Evolutionary conservation across 169 alveolate genomes (phyloP).

Genomic region (Eimeria sp.): DNA sequence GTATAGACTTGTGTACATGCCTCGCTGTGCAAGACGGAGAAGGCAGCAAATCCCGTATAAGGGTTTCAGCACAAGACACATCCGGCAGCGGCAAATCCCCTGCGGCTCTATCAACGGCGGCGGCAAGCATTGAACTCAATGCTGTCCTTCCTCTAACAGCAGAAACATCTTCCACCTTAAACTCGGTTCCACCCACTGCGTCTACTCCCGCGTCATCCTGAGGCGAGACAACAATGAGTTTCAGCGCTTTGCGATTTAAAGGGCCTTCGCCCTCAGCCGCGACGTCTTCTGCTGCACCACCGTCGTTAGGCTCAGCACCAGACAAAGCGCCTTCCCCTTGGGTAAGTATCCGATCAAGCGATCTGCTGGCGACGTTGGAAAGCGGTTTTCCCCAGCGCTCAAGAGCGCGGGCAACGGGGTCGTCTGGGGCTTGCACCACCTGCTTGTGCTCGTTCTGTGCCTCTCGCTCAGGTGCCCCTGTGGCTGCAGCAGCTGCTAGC

Average conservation of each 20-base stretch:
- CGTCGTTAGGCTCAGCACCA: background rate
- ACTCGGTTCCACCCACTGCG: background rate
- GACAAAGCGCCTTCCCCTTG: background rate
- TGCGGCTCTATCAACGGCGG: slow-evolving; percentile 64
- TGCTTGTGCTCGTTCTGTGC: background rate
- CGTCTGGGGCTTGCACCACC: background rate
- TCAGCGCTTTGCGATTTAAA: background rate
- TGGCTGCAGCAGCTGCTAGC: background rate
- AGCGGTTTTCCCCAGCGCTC: slow-evolving; percentile 42
- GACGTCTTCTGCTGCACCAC: slow-evolving; percentile 1
- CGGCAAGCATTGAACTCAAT: slow-evolving; percentile 15
- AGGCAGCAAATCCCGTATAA: slow-evolving; percentile 39
- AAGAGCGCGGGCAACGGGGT: slow-evolving; percentile 61
- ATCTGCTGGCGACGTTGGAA: background rate
- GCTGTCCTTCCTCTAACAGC: background rate
- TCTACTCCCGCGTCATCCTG: background rate
- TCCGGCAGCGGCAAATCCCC: slow-evolving; percentile 56
- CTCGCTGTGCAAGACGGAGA: background rate
- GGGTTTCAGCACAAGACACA: slow-evolving; percentile 35
- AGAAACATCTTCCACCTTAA: background rate
- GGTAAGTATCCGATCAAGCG: background rate
- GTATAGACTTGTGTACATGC: background rate
- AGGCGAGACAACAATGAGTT: background rate
- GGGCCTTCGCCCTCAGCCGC: slow-evolving; percentile 14
- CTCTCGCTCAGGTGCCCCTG: background rate